A percentile compares a stretch with the other conserved stretches of the same genome.
phyloP scores from a whole-genome alignment of 176 grass and related monocot genomes.

The Hyparrhenia diplandra region DNA sequence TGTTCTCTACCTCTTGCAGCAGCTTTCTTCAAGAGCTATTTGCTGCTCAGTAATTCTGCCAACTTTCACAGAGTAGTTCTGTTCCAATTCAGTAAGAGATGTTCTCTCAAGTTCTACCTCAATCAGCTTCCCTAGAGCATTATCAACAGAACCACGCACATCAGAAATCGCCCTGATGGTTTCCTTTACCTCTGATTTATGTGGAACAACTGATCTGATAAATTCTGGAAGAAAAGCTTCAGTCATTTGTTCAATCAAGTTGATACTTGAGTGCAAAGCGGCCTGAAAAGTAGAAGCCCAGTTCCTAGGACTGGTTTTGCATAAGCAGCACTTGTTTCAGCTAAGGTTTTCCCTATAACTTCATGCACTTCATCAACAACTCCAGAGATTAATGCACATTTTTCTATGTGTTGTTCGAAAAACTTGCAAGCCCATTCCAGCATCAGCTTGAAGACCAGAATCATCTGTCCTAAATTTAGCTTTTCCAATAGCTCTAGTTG shows the following conservation, averaged over 20 bases:
- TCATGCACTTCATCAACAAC: slow-evolving; percentile 77
- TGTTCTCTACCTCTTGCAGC: slow-evolving; percentile 77
- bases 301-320: slow-evolving; percentile 28
- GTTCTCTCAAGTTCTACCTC: slow-evolving; percentile 83
- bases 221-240: slow-evolving; percentile 82
- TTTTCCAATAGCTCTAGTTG: slow-evolving; percentile 47
- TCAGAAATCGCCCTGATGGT: slow-evolving; percentile 71
- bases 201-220: slow-evolving; percentile 64
- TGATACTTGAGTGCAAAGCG: slow-evolving; percentile 49
- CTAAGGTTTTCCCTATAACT: slow-evolving; percentile 52
- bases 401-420: slow-evolving; percentile 94
- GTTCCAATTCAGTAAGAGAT: slow-evolving; percentile 78
- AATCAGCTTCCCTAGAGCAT: slow-evolving; percentile 68
- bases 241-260: slow-evolving; percentile 88
- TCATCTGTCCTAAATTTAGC: slow-evolving; percentile 37
- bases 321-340: slow-evolving; percentile 34
- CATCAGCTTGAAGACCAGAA: slow-evolving; percentile 45
- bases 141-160: slow-evolving; percentile 77
- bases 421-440: slow-evolving; percentile 39
- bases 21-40: slow-evolving; percentile 85
- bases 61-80: slow-evolving; percentile 83
- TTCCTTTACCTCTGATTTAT: slow-evolving; percentile 85
- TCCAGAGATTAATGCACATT: slow-evolving; percentile 65
- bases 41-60: slow-evolving; percentile 78
- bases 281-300: slow-evolving; percentile 77